These are phyloP conservation scores for Diplodia sapinea DNA, from an alignment of 2,329 filamentous ascomycete genomes.

Conservation along the genomic window DNA sequence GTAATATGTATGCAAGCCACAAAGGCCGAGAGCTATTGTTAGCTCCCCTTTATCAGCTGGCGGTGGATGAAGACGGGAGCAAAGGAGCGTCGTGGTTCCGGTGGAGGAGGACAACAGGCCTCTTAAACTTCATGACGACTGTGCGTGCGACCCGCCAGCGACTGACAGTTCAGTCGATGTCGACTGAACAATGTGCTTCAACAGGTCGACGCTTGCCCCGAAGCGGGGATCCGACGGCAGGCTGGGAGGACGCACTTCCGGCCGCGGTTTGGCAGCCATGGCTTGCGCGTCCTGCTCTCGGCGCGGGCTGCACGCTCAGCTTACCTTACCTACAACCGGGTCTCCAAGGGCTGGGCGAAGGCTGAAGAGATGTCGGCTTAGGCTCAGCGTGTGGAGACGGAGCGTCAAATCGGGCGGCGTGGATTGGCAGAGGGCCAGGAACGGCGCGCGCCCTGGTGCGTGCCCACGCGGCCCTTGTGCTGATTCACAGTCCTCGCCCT, in stretches of 20 bases:
- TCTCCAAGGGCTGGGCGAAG: conserved; percentile 22
- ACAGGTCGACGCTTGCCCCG: conserved; percentile 10
- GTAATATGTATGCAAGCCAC: conserved; percentile 26
- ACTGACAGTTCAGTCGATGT: not conserved
- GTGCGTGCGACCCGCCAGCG: conserved; percentile 4
- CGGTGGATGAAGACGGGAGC: conserved; percentile 5
- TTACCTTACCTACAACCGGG: conserved; percentile 30
- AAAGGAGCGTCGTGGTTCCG: conserved; percentile 7
- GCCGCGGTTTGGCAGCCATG: conserved; percentile 5
- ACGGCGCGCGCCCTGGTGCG: conserved; percentile 1
- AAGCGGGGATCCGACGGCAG: conserved; percentile 28
- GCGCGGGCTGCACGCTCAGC: conserved; percentile 30
- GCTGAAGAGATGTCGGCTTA: conserved; percentile 17
- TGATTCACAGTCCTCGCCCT: not conserved
- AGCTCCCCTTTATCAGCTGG: conserved; percentile 25
- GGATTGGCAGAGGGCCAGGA: conserved; percentile 20
- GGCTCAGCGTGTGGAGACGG: conserved; percentile 27
- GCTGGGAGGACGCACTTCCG: conserved; percentile 5
- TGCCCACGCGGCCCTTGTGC: conserved; percentile 10
- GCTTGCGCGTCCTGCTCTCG: conserved; percentile 30
- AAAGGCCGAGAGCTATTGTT: conserved; percentile 23
- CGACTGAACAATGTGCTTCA: conserved; percentile 18
- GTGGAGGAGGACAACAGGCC: not conserved
- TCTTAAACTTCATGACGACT: conserved; percentile 9
- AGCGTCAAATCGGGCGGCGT: conserved; percentile 11